These are phyloP conservation scores for Paraphoma sp. DNA, from an alignment of 2,329 filamentous ascomycete species.

Conservation along the genomic window DNA sequence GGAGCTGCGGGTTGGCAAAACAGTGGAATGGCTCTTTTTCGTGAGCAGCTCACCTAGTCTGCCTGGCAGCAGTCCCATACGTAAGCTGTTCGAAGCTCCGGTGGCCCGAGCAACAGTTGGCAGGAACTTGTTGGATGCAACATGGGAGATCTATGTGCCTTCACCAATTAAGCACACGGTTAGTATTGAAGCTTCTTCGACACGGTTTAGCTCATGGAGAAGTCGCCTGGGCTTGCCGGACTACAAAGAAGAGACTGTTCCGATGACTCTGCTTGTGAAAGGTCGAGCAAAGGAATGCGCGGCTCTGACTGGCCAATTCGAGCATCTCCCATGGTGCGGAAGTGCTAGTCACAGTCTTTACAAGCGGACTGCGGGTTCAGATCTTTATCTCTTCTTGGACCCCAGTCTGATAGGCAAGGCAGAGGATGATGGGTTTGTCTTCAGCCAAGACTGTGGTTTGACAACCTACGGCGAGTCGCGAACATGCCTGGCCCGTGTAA, in stretches of 20 bases:
- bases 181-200: conserved; percentile 22
- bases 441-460: conserved; percentile 58
- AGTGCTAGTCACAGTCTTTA: conserved; percentile 64
- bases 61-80: conserved; percentile 48
- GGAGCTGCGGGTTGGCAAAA: conserved; percentile 49
- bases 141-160: conserved; percentile 36
- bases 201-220: conserved; percentile 44
- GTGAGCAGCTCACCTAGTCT: conserved; percentile 50
- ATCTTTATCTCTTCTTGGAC: conserved; percentile 66
- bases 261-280: conserved; percentile 52
- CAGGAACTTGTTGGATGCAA: conserved; percentile 14
- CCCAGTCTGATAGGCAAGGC: conserved; percentile 57
- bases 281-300: conserved; percentile 26
- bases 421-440: conserved; percentile 62
- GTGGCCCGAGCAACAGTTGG: conserved; percentile 24
- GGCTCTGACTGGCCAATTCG: conserved; percentile 60
- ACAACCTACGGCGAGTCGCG: conserved; percentile 57
- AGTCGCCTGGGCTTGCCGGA: conserved; percentile 45
- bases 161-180: conserved; percentile 11
- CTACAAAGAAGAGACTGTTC: conserved; percentile 53
- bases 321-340: conserved; percentile 62
- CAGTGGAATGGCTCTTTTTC: conserved; percentile 55
- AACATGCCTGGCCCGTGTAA: conserved; percentile 54
- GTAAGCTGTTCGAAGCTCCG: conserved; percentile 48
- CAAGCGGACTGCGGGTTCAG: conserved; percentile 42